Percentiles rank a stretch among this genome's conserved stretches.
Evolutionary conservation across 176 grass and related monocot genomes (phyloP).

Genomic region (Oryza meyeriana): DNA sequence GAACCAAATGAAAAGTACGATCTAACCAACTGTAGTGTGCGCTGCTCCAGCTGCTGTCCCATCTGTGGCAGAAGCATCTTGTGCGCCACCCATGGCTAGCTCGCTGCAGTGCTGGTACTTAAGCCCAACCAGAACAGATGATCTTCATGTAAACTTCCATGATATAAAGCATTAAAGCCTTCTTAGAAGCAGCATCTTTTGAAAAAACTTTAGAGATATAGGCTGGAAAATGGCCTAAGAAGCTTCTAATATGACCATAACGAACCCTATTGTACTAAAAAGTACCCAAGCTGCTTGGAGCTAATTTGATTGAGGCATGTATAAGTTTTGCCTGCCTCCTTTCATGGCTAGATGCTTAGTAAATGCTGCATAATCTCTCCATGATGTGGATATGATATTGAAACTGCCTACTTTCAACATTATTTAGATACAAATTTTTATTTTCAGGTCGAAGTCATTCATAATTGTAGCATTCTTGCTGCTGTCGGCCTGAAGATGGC

Average conservation of each 20-base stretch:
- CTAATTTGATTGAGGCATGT: neutral
- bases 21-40: neutral
- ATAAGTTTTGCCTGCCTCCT: neutral
- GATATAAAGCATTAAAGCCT: neutral
- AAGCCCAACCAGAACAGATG: neutral
- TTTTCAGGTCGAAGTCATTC: conserved; percentile 81
- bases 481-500: conserved; percentile 81
- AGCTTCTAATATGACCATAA: neutral
- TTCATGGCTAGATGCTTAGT: neutral
- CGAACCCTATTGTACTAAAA: neutral
- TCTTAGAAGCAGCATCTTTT: neutral
- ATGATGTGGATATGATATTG: conserved; percentile 15
- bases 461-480: conserved; percentile 77
- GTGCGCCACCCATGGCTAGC: neutral
- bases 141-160: neutral
- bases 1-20: neutral
- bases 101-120: neutral
- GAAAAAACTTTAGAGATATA: neutral
- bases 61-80: neutral
- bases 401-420: neutral
- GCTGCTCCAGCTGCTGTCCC: neutral
- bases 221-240: neutral
- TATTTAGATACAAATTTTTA: neutral
- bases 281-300: neutral
- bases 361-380: neutral